Conservation (phyloP, 106 monocot genomes). For the Amphibolis antarctica region DNA sequence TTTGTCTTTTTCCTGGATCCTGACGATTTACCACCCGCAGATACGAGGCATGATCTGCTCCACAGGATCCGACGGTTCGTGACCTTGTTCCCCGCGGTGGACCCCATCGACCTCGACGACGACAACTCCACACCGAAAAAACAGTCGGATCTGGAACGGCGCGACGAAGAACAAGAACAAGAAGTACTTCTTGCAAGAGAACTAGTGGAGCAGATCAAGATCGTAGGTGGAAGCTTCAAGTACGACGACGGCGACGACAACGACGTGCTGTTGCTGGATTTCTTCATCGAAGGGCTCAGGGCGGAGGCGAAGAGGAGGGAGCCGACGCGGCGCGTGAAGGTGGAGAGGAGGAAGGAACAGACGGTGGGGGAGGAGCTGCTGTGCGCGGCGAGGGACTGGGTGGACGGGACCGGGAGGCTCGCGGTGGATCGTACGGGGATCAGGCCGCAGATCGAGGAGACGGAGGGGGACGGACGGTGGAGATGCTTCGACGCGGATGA, state of each 20-base stretch:
- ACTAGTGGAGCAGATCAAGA: not conserved
- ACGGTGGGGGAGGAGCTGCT: slow-evolving; percentile 13
- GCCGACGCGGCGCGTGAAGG: not conserved
- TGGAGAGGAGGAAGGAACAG: not conserved
- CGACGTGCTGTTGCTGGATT: slow-evolving; percentile 41
- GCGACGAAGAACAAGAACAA: not conserved
- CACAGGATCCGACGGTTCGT: slow-evolving; percentile 51
- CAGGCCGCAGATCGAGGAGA: slow-evolving; percentile 20
- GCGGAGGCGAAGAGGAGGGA: too few relatives aligned
- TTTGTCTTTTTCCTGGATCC: not conserved
- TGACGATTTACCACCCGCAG: slow-evolving; percentile 15
- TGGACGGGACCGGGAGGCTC: slow-evolving; percentile 7
- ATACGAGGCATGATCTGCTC: slow-evolving; percentile 34
- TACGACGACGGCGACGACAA: slow-evolving; percentile 20
- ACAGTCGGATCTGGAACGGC: not conserved
- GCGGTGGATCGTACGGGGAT: slow-evolving; percentile 5
- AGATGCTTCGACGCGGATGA: slow-evolving; percentile 22
- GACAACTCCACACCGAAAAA: slow-evolving; percentile 4
- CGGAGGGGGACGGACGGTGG: slow-evolving; percentile 37
- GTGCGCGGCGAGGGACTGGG: slow-evolving; percentile 27
- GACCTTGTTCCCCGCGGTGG: slow-evolving; percentile 17
- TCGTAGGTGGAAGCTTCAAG: not conserved
- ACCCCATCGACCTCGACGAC: slow-evolving; percentile 22
- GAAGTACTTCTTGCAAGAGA: not conserved
- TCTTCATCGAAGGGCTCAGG: slow-evolving; percentile 35